Base-by-base conservation (phyloP, 2,329 filamentous ascomycete species). In the Paraconiothyrium sp. region DNA sequence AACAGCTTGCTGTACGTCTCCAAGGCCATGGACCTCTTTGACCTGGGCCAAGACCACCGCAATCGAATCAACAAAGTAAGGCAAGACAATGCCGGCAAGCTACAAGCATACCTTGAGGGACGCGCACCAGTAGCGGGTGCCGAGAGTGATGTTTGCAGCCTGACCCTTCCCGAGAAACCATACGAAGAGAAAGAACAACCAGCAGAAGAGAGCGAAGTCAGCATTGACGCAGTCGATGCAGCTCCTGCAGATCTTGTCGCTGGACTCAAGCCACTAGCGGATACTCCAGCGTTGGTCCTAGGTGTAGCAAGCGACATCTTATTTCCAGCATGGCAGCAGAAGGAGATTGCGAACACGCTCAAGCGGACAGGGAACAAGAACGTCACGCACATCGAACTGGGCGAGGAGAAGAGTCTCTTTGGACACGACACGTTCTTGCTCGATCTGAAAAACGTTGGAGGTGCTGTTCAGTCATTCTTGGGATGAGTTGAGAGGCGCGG, bases 1-100 rank as follows among this genome's bases (percentile, higher is more conserved):
- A 99, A 99, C 80, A 97, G 93, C 74, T 82, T 98, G 43, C 84
- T 99, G 2, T 99, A 99, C 78, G 92, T 99, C 59, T 97, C 93
- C 78, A 99, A 99, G 81, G 95, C 95, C 5, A 99, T 99, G 95
- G 95, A 99, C 75, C 84, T 99, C 13, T 99, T 99, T 77, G 95
- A 99, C 72, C 86, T 99, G 0, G 93, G 95, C 27, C 83, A 83
- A 51, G 85, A 88, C 44, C 89, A 90, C 73, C 92, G 94, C 75
- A 78, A 82, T 3, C 87, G 85, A 22, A 88, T 91, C 2, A 83
- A 83, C 22, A 74, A 82, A 35, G 86, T 93, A 32, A 84, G 94
- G 16, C 82, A 85, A 14, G 84, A 87, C 58, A 88, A 90, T 51
- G 81, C 85, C 63, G 79, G 82, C 48, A 86, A 86, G 54, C 80